Evolutionary conservation across 179 eudicot genomes (phyloP).

Genomic region (Spinacia oleracea): DNA sequence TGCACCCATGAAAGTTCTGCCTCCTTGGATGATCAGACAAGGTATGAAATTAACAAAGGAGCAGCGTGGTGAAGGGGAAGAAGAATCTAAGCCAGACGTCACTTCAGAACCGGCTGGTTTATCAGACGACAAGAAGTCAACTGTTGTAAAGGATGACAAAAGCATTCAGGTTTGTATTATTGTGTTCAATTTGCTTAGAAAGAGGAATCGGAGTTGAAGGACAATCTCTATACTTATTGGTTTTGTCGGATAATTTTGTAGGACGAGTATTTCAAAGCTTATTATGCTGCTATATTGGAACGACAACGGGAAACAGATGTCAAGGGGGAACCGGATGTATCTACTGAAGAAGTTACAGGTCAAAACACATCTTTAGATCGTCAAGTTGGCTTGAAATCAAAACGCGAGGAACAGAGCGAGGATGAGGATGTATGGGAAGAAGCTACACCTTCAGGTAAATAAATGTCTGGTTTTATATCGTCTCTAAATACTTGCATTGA

Average conservation of each 20-base stretch:
- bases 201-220: background rate
- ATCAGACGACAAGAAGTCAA: slow-evolving; percentile 74
- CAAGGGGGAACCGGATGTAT: slow-evolving; percentile 43
- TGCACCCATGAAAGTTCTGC: slow-evolving; percentile 74
- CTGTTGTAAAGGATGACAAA: slow-evolving; percentile 40
- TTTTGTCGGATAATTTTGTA: slow-evolving; percentile 30
- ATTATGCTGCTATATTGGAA: slow-evolving; percentile 75
- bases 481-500: background rate
- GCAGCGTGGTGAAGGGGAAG: slow-evolving; percentile 81
- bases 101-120: slow-evolving; percentile 44
- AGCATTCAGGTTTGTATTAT: slow-evolving; percentile 52
- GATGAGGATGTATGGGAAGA: slow-evolving; percentile 89
- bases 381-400: slow-evolving; percentile 72
- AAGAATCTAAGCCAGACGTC: slow-evolving; percentile 60
- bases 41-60: slow-evolving; percentile 85
- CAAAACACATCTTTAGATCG: slow-evolving; percentile 45
- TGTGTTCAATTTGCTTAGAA: background rate
- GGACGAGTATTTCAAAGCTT: slow-evolving; percentile 84
- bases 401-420: slow-evolving; percentile 59
- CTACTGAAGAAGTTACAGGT: slow-evolving; percentile 30
- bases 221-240: slow-evolving; percentile 8
- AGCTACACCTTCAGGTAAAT: slow-evolving; percentile 69
- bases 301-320: slow-evolving; percentile 62
- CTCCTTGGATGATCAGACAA: slow-evolving; percentile 98
- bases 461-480: background rate